Conservation (phyloP, 805 yeast genomes). For the Metschnikowia lunata region DNA sequence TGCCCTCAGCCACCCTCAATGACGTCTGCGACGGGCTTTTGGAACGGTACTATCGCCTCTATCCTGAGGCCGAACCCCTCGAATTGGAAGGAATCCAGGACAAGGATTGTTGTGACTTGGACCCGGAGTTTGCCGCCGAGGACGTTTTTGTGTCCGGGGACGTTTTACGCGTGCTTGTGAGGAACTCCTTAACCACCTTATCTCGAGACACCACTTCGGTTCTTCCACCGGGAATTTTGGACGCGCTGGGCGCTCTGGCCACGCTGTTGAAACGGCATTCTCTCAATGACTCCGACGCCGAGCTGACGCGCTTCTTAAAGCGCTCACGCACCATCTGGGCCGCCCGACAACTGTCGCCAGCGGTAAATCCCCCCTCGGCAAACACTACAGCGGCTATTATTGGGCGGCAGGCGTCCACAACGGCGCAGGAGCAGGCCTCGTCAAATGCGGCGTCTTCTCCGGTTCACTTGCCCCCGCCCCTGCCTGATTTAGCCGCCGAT, state of each 20-base stretch:
- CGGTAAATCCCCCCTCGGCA: not conserved
- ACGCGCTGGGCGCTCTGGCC: conserved; percentile 1
- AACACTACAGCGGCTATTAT: not conserved
- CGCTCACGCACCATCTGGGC: conserved; percentile 16
- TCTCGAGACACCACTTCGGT: conserved; percentile 5
- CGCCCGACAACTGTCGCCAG: not conserved
- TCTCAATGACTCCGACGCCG: not conserved
- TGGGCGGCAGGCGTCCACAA: not conserved
- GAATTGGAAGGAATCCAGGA: conserved; percentile 64
- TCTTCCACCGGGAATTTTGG: conserved; percentile 5
- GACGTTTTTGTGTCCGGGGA: conserved; percentile 54
- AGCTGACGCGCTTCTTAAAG: conserved; percentile 6
- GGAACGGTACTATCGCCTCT: conserved; percentile 55
- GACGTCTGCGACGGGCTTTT: conserved; percentile 51
- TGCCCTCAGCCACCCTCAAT: conserved; percentile 41
- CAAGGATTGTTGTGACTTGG: conserved; percentile 64
- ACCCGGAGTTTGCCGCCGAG: conserved; percentile 65
- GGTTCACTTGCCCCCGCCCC: conserved; percentile 35
- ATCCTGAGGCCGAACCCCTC: conserved; percentile 57
- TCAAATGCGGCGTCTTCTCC: conserved; percentile 8
- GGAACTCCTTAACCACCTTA: conserved; percentile 19
- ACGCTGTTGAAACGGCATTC: conserved; percentile 5
- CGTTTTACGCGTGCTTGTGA: conserved; percentile 32
- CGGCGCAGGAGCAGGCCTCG: not conserved
- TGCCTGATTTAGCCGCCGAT: not conserved